Evolutionary conservation across 257 asterid genomes (phyloP).

Genomic region (Leptodermis oblonga): DNA sequence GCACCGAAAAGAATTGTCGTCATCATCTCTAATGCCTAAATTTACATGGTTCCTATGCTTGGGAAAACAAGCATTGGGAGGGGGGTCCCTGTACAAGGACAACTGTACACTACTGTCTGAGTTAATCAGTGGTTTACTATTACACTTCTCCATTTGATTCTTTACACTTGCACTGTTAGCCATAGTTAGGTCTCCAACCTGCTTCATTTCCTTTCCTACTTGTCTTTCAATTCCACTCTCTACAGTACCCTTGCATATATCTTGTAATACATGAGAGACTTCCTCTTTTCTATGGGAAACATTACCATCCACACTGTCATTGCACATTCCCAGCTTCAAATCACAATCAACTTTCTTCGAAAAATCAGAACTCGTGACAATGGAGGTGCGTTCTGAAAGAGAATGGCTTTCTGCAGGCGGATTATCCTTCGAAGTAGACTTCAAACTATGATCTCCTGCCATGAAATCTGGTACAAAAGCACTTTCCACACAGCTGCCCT

Average conservation of each 20-base stretch:
- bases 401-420: slow-evolving; percentile 40
- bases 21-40: slow-evolving; percentile 96
- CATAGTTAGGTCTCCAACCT: slow-evolving; percentile 35
- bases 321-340: slow-evolving; percentile 35
- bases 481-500: slow-evolving; percentile 81
- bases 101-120: slow-evolving; percentile 82
- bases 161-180: slow-evolving; percentile 53
- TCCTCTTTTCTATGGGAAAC: slow-evolving; percentile 22
- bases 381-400: slow-evolving; percentile 41
- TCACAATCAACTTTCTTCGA: slow-evolving; percentile 41
- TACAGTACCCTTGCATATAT: slow-evolving; percentile 27
- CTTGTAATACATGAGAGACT: slow-evolving; percentile 22
- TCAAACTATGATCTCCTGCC: slow-evolving; percentile 32
- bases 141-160: slow-evolving; percentile 44
- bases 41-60: slow-evolving; percentile 73
- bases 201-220: slow-evolving; percentile 30
- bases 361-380: slow-evolving; percentile 33
- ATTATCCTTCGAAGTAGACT: slow-evolving; percentile 28
- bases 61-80: slow-evolving; percentile 47
- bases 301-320: slow-evolving; percentile 28
- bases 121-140: slow-evolving; percentile 50
- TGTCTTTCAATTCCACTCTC: slow-evolving; percentile 29
- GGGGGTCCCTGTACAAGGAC: slow-evolving; percentile 65
- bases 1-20: slow-evolving; percentile 83
- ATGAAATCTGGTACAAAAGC: slow-evolving; percentile 42